phyloP scores from a whole-genome alignment of 768 basidiomycete genomes.

The Russula sp. region DNA sequence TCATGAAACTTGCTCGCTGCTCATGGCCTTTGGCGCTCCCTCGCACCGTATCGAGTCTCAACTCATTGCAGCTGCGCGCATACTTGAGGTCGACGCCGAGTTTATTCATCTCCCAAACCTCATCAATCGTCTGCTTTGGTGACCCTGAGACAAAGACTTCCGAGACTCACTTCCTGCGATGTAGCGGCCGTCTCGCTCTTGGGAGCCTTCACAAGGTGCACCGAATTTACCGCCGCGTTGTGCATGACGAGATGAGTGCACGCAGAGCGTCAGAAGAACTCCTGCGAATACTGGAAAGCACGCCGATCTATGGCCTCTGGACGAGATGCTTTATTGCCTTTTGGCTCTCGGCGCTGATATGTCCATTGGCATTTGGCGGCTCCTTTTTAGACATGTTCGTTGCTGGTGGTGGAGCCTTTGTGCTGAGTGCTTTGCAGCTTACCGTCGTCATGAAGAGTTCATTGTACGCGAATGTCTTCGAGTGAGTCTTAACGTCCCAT shows the following conservation, averaged over 20 bases:
- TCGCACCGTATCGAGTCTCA: slow-evolving; percentile 94
- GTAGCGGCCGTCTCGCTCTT: slow-evolving; percentile 70
- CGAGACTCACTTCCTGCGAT: slow-evolving; percentile 87
- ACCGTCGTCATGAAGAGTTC: slow-evolving; percentile 70
- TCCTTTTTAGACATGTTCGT: slow-evolving; percentile 84
- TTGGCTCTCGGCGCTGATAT: slow-evolving; percentile 70
- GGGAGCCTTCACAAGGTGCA: slow-evolving; percentile 85
- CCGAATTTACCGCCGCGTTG: slow-evolving; percentile 77
- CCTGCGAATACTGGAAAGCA: slow-evolving; percentile 56
- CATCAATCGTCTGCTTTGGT: slow-evolving; percentile 85
- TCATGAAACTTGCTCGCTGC: slow-evolving; percentile 80
- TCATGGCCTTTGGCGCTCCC: slow-evolving; percentile 91
- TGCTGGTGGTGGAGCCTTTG: slow-evolving; percentile 64
- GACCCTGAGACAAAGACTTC: slow-evolving; percentile 89
- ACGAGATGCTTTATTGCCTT: slow-evolving; percentile 69
- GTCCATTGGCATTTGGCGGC: slow-evolving; percentile 81
- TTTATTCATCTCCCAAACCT: slow-evolving; percentile 82
- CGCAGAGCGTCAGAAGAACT: slow-evolving; percentile 66
- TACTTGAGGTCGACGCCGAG: slow-evolving; percentile 88
- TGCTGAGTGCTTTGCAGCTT: slow-evolving; percentile 69
- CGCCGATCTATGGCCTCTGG: slow-evolving; percentile 60
- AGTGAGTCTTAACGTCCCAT: slow-evolving; percentile 54
- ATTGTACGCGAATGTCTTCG: slow-evolving; percentile 87
- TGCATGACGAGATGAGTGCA: slow-evolving; percentile 90
- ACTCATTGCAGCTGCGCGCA: slow-evolving; percentile 80